phyloP scores from a whole-genome alignment of 2,329 filamentous ascomycete genomes.

The Trichoderma semiorbis region DNA sequence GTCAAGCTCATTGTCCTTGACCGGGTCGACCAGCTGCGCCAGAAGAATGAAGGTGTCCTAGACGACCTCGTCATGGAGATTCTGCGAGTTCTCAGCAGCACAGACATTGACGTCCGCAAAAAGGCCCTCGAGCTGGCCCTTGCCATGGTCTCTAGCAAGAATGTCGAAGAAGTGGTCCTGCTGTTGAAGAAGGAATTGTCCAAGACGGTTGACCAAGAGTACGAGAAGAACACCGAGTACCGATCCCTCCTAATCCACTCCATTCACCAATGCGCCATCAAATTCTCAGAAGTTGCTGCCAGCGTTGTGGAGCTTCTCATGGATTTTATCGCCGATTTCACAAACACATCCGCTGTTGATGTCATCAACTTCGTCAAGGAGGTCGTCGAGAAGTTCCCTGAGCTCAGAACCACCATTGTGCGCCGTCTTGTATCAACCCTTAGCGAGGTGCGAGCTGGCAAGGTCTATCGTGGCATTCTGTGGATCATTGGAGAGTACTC shows the following conservation, averaged over 20 bases:
- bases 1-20: constrained; percentile 98
- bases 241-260: constrained; percentile 92
- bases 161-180: constrained; percentile 95
- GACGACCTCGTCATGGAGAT: constrained; percentile 98
- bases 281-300: constrained; percentile 95
- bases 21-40: constrained; percentile 81
- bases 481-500: constrained; percentile 99
- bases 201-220: constrained; percentile 97
- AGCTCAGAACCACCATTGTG: constrained; percentile 81
- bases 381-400: constrained; percentile 96
- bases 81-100: constrained; percentile 86
- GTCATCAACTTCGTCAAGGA: constrained; percentile 99
- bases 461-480: constrained; percentile 92
- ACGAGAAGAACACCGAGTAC: constrained; percentile 97
- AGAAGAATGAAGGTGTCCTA: constrained; percentile 84
- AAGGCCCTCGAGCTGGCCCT: constrained; percentile 88
- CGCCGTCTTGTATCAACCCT: constrained; percentile 85
- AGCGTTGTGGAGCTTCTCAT: constrained; percentile 96
- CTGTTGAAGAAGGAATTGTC: constrained; percentile 95
- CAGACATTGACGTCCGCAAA: constrained; percentile 90
- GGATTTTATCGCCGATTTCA: constrained; percentile 99
- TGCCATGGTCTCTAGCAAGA: constrained; percentile 98
- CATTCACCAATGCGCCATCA: constrained; percentile 98
- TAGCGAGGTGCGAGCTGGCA: constrained; percentile 89
- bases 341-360: constrained; percentile 93